Evolutionary conservation across 495 filamentous ascomycete genomes (phyloP).

Genomic region (Letharia lupina): DNA sequence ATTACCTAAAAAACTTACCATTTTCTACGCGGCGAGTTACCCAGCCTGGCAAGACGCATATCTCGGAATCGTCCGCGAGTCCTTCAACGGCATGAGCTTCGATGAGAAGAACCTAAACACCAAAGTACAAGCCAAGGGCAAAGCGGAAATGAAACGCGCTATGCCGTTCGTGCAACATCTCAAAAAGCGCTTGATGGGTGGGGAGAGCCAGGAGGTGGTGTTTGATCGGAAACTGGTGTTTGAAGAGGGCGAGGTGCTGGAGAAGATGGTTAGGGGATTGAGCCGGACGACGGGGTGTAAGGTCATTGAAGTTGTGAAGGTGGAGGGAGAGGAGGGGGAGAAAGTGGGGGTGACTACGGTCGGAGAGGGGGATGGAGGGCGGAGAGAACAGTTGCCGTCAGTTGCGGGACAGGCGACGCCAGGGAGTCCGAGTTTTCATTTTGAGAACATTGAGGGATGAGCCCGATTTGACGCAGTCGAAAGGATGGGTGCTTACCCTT

Average conservation of each 20-base stretch:
- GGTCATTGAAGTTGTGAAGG: constrained; percentile 59
- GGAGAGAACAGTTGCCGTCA: constrained; percentile 44
- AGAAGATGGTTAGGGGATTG: constrained; percentile 49
- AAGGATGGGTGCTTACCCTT: neutral
- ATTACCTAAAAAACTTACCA: constrained; percentile 82
- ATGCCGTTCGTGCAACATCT: constrained; percentile 92
- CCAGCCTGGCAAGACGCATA: constrained; percentile 89
- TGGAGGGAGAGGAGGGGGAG: constrained; percentile 56
- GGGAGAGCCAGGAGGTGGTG: constrained; percentile 51
- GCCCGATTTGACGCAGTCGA: neutral
- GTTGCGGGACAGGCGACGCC: constrained; percentile 63
- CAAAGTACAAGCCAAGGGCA: constrained; percentile 66
- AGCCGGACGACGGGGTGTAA: constrained; percentile 59
- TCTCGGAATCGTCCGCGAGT: constrained; percentile 67
- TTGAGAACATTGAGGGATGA: constrained; percentile 56
- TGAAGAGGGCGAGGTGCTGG: constrained; percentile 66
- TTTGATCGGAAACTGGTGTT: constrained; percentile 78
- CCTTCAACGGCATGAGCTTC: constrained; percentile 49
- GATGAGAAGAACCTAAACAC: constrained; percentile 74
- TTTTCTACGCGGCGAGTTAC: constrained; percentile 69
- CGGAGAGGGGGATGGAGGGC: constrained; percentile 44
- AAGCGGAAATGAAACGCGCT: constrained; percentile 93
- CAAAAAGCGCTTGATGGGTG: constrained; percentile 65
- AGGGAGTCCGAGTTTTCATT: constrained; percentile 68
- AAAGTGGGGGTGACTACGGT: constrained; percentile 55